Evolutionary conservation across 1,284 basidiomycete species (phyloP), one percentile per base, ranked within the genome.

Genomic region (Boletellus deceptivus): DNA sequence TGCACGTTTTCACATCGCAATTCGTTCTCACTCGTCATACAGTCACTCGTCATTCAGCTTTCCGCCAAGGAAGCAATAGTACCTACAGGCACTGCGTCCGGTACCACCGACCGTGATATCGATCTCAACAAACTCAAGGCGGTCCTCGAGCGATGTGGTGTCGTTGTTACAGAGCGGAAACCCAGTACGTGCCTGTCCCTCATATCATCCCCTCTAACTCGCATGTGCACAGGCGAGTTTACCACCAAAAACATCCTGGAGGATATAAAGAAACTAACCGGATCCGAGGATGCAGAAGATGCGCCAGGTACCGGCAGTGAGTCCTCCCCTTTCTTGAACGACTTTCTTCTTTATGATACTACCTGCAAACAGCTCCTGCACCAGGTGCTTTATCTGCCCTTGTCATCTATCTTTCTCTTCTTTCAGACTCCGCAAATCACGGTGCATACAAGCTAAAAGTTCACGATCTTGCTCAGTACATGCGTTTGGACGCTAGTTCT

Each of bases 401-500:
- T 14, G 79, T 97, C 51, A 75, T 78, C 4, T 98, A 97, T 66
- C 83, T 99, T 2, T 79, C 81, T 18, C 83, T 99, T 13, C 76
- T 95, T n/a, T 76, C 83, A 13, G 93, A 98, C 62, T 72, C 86
- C 6, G 78, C 84, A 7, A 93, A 97, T 65, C 86, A 91, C 61
- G 88, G 86, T 43, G 82, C 86, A 58, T 99, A 88, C 73, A 80
- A 78, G 9, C 77, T 99, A 10, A 80, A 80, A 43, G 90, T 87
- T 0, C 95, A 99, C 67, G 95, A 99, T 64, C 77, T 99, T 1
- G 84, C 89, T 1, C 94, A 94, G 64, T 99, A 89, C 69, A 97
- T 99, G 89, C 89, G 89, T 53, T 81, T 99, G 13, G 97, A 99
- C 69, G 92, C 93, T 1, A 96, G 93, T 55, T 97, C 97, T 0